These are phyloP conservation scores for Lachancea dasiensis DNA, from an alignment of 805 yeast species.

Conservation along the genomic window DNA sequence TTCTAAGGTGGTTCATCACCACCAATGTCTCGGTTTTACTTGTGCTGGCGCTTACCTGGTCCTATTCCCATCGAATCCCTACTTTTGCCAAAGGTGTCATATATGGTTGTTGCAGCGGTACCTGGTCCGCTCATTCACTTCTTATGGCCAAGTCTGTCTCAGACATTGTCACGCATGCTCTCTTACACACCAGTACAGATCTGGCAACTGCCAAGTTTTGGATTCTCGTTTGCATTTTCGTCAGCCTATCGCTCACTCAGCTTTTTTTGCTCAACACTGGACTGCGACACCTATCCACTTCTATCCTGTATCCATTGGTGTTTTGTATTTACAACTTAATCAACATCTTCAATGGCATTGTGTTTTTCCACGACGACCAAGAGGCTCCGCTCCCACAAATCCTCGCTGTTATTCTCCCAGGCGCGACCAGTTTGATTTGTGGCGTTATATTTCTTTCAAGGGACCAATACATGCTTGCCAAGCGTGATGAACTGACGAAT, in stretches of 20 bases:
- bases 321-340: conserved; percentile 75
- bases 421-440: conserved; percentile 5
- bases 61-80: background rate
- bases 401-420: conserved; percentile 5
- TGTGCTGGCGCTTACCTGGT: conserved; percentile 1
- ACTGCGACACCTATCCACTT: conserved; percentile 60
- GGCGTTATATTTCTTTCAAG: conserved; percentile 10
- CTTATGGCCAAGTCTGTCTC: conserved; percentile 80
- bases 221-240: conserved; percentile 40
- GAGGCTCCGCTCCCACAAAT: conserved; percentile 3
- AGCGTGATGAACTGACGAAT: conserved; percentile 1
- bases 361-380: conserved; percentile 12
- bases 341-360: conserved; percentile 54
- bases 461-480: conserved; percentile 7
- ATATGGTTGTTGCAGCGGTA: conserved; percentile 67
- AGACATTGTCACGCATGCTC: conserved; percentile 48
- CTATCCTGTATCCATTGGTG: conserved; percentile 76
- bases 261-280: conserved; percentile 71
- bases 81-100: conserved; percentile 44
- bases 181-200: conserved; percentile 5
- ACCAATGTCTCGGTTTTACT: conserved; percentile 31
- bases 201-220: conserved; percentile 3
- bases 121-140: conserved; percentile 78
- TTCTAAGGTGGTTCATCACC: conserved; percentile 50
- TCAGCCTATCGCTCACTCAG: conserved; percentile 63